Conservation (phyloP, 225 moss, liverwort and hornwort species). For the Marchantia polymorpha region DNA sequence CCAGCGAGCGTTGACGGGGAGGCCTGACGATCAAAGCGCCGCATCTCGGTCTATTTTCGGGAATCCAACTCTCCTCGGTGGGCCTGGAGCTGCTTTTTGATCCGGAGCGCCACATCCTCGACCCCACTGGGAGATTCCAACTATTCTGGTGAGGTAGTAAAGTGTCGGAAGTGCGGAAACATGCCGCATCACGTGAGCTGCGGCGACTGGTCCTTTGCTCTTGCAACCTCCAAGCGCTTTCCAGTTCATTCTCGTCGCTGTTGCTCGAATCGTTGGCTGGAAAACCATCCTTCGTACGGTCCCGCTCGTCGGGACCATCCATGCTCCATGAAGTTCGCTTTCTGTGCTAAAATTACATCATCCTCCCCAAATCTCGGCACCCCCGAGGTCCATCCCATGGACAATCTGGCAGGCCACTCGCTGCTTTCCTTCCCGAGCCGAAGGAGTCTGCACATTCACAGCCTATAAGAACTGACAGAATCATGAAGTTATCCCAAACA, state of each 20-base stretch:
- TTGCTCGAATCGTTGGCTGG: neutral
- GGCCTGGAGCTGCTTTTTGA: neutral
- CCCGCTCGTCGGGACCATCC: neutral
- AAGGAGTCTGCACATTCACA: neutral
- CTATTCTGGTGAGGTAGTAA: neutral
- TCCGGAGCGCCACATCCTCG: neutral
- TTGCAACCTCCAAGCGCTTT: neutral
- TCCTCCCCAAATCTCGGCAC: neutral
- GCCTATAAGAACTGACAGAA: neutral
- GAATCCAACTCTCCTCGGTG: neutral
- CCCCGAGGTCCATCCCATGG: neutral
- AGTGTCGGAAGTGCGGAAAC: neutral
- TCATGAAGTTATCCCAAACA: neutral
- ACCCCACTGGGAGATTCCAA: neutral
- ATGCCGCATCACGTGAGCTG: constrained; percentile 7
- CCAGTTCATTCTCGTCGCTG: neutral
- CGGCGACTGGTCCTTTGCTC: neutral
- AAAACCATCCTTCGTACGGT: neutral
- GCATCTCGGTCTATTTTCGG: constrained; percentile 11
- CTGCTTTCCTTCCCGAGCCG: neutral
- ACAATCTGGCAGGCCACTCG: neutral
- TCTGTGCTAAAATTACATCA: neutral
- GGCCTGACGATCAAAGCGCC: neutral
- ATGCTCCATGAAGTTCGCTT: neutral
- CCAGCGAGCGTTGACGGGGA: neutral